These are phyloP conservation scores for Akanthomyces lecanii DNA, from an alignment of 2,329 filamentous ascomycete species.

Conservation along the genomic window DNA sequence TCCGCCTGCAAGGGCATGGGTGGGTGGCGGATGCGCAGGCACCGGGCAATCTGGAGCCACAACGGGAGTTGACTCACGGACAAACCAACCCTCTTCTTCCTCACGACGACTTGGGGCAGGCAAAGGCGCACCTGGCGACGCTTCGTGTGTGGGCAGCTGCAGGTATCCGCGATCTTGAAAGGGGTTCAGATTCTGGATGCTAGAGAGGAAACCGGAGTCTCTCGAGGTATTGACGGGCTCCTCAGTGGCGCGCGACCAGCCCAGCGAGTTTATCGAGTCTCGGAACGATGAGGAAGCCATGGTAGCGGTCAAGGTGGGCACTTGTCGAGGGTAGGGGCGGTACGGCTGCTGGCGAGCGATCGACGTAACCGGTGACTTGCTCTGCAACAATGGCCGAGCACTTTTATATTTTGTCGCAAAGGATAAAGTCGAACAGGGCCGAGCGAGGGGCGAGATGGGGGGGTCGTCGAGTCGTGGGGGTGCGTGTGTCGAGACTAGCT, in stretches of 20 bases:
- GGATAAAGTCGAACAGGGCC: slow-evolving; percentile 1
- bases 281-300: slow-evolving; percentile 91
- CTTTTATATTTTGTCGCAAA: slow-evolving; percentile 4
- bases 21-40: slow-evolving; percentile 19
- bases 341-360: slow-evolving; percentile 13
- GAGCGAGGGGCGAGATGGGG: slow-evolving; percentile 1
- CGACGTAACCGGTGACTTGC: slow-evolving; percentile 9
- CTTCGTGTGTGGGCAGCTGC: slow-evolving; percentile 78
- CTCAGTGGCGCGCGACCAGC: slow-evolving; percentile 87
- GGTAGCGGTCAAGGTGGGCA: slow-evolving; percentile 16
- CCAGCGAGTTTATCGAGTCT: slow-evolving; percentile 90
- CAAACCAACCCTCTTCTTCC: slow-evolving; percentile 94
- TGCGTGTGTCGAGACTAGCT: slow-evolving; percentile 8
- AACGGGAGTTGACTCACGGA: slow-evolving; percentile 62
- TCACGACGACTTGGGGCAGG: slow-evolving; percentile 81
- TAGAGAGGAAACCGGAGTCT: slow-evolving; percentile 71
- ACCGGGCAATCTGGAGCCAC: slow-evolving; percentile 2
- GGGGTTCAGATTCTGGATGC: slow-evolving; percentile 80
- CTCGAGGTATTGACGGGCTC: slow-evolving; percentile 67
- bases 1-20: slow-evolving; percentile 29
- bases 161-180: slow-evolving; percentile 86
- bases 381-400: slow-evolving; percentile 9
- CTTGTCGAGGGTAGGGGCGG: slow-evolving; percentile 1
- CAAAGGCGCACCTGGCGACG: slow-evolving; percentile 71
- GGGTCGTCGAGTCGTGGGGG: background rate